These are phyloP conservation scores for Phytophthora nicotianae DNA, from an alignment of 352 stramenopile species.

Conservation along the genomic window DNA sequence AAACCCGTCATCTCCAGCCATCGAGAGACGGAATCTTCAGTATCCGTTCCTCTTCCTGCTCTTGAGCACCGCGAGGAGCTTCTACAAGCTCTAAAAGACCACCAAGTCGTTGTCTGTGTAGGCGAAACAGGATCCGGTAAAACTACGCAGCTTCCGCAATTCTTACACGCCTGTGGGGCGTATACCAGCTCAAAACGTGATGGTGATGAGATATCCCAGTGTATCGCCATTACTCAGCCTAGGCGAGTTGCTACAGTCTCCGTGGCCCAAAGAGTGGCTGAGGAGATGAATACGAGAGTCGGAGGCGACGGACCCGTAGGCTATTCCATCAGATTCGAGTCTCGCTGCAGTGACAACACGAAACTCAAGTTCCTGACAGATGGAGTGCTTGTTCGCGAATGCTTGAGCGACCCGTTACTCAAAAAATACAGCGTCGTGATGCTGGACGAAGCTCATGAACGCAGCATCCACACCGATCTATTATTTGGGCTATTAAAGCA, in stretches of 20 bases:
- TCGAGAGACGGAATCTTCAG: slow-evolving; percentile 16
- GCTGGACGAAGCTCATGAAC: slow-evolving; percentile 98
- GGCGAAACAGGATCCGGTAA: slow-evolving; percentile 97
- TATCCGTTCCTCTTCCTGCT: slow-evolving; percentile 23
- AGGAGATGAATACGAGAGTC: slow-evolving; percentile 92
- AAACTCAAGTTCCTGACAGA: slow-evolving; percentile 89
- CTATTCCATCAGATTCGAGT: slow-evolving; percentile 99
- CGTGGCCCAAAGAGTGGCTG: slow-evolving; percentile 96
- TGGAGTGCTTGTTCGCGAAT: slow-evolving; percentile 84
- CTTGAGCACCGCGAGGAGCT: slow-evolving; percentile 67
- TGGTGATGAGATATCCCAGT: slow-evolving; percentile 14
- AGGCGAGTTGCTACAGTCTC: slow-evolving; percentile 97
- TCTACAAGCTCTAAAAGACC: slow-evolving; percentile 40
- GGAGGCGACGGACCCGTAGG: slow-evolving; percentile 72
- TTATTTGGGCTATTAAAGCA: slow-evolving; percentile 95
- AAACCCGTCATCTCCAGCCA: slow-evolving; percentile 22
- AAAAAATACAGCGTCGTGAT: slow-evolving; percentile 90
- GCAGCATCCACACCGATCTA: slow-evolving; percentile 98
- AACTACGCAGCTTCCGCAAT: slow-evolving; percentile 92
- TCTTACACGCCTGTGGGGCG: slow-evolving; percentile 50
- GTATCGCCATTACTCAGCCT: slow-evolving; percentile 91
- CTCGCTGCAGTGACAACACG: slow-evolving; percentile 65
- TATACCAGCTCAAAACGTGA: slow-evolving; percentile 33
- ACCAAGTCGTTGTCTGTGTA: slow-evolving; percentile 79
- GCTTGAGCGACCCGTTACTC: slow-evolving; percentile 75